Base-by-base conservation (phyloP, 2,329 filamentous ascomycete genomes). In the Beauveria sp. region DNA sequence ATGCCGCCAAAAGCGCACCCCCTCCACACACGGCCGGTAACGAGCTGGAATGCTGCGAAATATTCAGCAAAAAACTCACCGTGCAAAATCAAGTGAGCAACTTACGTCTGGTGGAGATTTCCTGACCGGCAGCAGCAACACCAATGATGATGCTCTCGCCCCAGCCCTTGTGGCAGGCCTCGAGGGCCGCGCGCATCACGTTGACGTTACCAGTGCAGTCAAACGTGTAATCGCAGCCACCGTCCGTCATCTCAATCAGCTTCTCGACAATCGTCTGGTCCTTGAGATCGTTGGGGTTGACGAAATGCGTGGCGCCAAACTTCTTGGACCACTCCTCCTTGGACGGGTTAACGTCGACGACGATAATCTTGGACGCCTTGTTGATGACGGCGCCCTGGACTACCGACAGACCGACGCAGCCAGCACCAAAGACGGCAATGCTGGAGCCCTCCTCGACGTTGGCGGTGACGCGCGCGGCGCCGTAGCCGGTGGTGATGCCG, bases 91-190 rank as follows among this genome's bases (percentile, higher is more conserved):
- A 3, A 24, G 2, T 14, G 62, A 63, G 50, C 66, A 61, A 87
- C 91, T 83, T 82, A 96, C 91, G 93, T 75, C 93, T 84, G 59
- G 93, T 98, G 67, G 88, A 83, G 69, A 98, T 98, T 80, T 98
- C 93, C 79, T 97, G 93, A 58, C 93, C 93, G 63, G 93, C 93
- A 68, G 93, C 93, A 64, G 93, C 93, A 66, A 99, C 95, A 76
- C 95, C 95, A 71, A 99, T 99, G 75, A 99, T 86, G 76, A 99
- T 96, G 74, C 90, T 96, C 83, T 97, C 86, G 71, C 95, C 95
- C 95, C 95, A 99, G 54, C 95, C 95, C 86, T 99, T 99, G 83
- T 99, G 95, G 82, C 93, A 98, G 54, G 95, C 93, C 81, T 99
- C 93, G 64, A 99, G 86, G 46, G 95, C 95, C 59, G 91, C 89